Percentiles rank a stretch among this genome's conserved stretches.
phyloP scores from a whole-genome alignment of 202 grass and related monocot genomes.

The Saccharum hybrid region DNA sequence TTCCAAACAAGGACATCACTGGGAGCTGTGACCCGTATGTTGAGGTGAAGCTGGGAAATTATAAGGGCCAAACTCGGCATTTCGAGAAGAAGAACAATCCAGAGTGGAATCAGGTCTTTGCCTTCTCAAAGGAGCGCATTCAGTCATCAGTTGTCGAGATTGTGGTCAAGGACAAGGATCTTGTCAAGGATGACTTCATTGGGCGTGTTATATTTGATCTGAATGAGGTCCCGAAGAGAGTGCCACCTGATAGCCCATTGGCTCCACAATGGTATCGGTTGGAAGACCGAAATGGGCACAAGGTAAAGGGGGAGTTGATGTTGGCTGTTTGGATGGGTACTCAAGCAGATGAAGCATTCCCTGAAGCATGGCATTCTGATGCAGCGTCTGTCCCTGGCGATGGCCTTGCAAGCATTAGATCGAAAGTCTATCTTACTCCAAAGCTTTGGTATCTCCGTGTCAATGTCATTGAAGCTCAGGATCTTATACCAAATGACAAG shows the following conservation, averaged over 20 bases:
- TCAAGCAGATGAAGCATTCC: constrained; percentile 74
- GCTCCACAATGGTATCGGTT: constrained; percentile 68
- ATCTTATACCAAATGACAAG: constrained; percentile 10
- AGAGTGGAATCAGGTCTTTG: constrained; percentile 81
- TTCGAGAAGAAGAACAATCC: constrained; percentile 76
- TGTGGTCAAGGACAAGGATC: constrained; percentile 60
- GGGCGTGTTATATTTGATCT: constrained; percentile 55
- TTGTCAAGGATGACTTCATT: constrained; percentile 60
- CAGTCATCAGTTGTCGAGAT: constrained; percentile 65
- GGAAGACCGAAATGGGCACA: constrained; percentile 60
- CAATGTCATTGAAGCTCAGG: constrained; percentile 1
- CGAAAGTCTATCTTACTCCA: background rate
- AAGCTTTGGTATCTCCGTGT: constrained; percentile 10
- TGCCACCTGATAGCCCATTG: constrained; percentile 64
- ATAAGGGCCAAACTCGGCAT: constrained; percentile 57
- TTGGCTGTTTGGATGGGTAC: constrained; percentile 85
- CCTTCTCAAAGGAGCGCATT: constrained; percentile 68
- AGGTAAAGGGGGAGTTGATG: constrained; percentile 74
- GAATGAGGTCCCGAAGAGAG: constrained; percentile 62
- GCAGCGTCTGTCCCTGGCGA: background rate
- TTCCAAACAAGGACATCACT: constrained; percentile 63
- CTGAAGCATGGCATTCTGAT: constrained; percentile 12
- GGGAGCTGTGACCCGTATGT: constrained; percentile 65
- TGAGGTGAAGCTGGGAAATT: constrained; percentile 66
- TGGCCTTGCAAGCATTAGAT: constrained; percentile 9